Evolutionary conservation across 2,329 filamentous ascomycete species (phyloP).

Genomic region (Monilinia laxa): DNA sequence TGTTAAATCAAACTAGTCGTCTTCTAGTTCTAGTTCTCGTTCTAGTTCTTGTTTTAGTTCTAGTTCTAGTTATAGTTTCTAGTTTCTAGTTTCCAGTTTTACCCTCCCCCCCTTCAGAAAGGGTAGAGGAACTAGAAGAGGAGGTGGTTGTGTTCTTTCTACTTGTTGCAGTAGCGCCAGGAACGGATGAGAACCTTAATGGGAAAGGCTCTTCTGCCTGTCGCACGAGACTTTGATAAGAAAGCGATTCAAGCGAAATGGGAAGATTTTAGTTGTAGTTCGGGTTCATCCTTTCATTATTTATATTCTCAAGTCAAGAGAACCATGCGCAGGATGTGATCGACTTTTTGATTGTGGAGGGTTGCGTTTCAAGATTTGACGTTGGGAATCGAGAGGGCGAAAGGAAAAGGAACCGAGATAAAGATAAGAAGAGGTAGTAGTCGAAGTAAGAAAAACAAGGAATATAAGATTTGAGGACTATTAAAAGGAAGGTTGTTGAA

Average conservation of each 20-base stretch:
- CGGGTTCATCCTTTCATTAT: conserved; percentile 18
- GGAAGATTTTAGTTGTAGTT: conserved; percentile 4
- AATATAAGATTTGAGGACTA: conserved; percentile 21
- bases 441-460: background rate
- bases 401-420: background rate
- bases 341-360: conserved; percentile 5
- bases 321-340: conserved; percentile 13
- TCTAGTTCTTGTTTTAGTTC: background rate
- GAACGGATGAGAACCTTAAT: conserved; percentile 6
- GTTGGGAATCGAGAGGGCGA: background rate
- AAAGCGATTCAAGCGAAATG: background rate
- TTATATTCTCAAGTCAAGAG: conserved; percentile 12
- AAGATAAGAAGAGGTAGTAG: too few species aligned
- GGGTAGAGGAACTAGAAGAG: background rate
- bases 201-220: background rate
- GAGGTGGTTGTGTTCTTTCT: background rate
- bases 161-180: conserved; percentile 15
- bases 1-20: background rate
- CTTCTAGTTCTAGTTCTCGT: background rate
- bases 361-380: conserved; percentile 18
- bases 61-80: too few species aligned
- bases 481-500: background rate
- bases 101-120: conserved; percentile 10
- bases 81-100: too few species aligned
- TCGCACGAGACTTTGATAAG: background rate